These are phyloP conservation scores for Berberis vulgaris DNA, from an alignment of 164 flowering plant genomes.

Conservation along the genomic window DNA sequence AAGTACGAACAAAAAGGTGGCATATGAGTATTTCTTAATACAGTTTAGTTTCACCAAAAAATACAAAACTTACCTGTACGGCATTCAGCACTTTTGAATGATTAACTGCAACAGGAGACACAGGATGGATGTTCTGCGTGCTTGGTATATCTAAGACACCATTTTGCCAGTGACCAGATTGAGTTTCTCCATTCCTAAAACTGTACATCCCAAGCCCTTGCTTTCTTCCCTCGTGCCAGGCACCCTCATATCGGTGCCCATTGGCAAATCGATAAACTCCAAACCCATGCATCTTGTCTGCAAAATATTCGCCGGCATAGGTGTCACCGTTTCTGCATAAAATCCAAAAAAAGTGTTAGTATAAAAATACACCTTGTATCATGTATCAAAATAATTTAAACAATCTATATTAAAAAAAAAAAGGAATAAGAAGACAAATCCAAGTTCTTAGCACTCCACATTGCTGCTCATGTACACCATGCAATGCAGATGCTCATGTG, in stretches of 20 bases:
- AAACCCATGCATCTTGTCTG: conserved; percentile 96
- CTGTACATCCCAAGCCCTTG: conserved; percentile 85
- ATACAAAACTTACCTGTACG: conserved; percentile 52
- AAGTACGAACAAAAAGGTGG: not conserved
- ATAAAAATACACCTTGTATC: not conserved
- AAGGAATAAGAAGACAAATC: too few relatives aligned
- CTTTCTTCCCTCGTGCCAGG: conserved; percentile 90
- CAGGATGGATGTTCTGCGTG: conserved; percentile 38
- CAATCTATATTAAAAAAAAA: too few relatives aligned
- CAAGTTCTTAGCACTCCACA: too few relatives aligned
- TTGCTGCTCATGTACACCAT: too few relatives aligned
- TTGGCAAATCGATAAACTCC: conserved; percentile 83
- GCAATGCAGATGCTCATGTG: too few relatives aligned
- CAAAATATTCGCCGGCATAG: conserved; percentile 94
- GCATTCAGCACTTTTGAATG: conserved; percentile 60
- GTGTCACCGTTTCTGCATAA: conserved; percentile 76
- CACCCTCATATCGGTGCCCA: conserved; percentile 83
- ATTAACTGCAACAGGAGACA: conserved; percentile 49
- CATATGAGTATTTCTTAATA: not conserved
- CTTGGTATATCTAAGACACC: conserved; percentile 63
- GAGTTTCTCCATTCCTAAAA: conserved; percentile 73
- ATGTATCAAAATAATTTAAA: not conserved
- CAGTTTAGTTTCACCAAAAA: not conserved
- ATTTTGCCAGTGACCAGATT: conserved; percentile 86
- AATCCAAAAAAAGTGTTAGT: not conserved